These are phyloP conservation scores for Glycyrrhiza uralensis DNA, from an alignment of 306 rosid species.

Conservation along the genomic window DNA sequence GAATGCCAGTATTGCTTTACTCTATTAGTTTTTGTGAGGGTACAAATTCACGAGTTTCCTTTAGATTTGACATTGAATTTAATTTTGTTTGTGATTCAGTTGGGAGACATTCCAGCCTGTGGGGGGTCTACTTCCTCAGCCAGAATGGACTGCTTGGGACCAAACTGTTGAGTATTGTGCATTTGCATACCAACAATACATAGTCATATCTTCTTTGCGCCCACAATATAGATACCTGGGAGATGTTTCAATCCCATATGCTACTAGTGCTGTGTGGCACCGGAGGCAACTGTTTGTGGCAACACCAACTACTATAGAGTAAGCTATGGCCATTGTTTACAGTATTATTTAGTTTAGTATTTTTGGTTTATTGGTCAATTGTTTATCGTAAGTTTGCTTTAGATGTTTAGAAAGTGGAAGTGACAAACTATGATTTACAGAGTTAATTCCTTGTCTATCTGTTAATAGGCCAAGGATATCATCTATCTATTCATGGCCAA, in stretches of 20 bases:
- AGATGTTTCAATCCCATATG: constrained; percentile 89
- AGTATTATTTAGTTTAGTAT: background rate
- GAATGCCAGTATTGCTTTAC: constrained; percentile 9
- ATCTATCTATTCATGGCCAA: background rate
- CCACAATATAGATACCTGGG: constrained; percentile 97
- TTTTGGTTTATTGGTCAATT: constrained; percentile 5
- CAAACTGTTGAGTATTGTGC: constrained; percentile 97
- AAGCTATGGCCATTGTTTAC: constrained; percentile 36
- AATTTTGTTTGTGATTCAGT: constrained; percentile 45
- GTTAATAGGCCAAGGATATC: background rate
- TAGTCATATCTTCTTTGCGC: constrained; percentile 92
- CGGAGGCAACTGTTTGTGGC: constrained; percentile 90
- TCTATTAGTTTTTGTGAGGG: background rate
- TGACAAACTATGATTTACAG: constrained; percentile 7
- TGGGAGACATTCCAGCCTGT: constrained; percentile 99
- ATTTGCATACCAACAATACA: constrained; percentile 87
- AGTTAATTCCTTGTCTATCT: constrained; percentile 15
- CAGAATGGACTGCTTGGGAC: constrained; percentile 99
- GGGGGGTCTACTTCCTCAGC: constrained; percentile 96
- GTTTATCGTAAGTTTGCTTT: background rate
- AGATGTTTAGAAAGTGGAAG: constrained; percentile 24
- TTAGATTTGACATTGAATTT: constrained; percentile 19
- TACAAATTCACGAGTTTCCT: background rate
- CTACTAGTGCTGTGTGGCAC: constrained; percentile 97
- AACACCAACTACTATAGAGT: constrained; percentile 98